phyloP scores from a whole-genome alignment of 345 rosid genomes.

The Rhodomyrtus tomentosa region DNA sequence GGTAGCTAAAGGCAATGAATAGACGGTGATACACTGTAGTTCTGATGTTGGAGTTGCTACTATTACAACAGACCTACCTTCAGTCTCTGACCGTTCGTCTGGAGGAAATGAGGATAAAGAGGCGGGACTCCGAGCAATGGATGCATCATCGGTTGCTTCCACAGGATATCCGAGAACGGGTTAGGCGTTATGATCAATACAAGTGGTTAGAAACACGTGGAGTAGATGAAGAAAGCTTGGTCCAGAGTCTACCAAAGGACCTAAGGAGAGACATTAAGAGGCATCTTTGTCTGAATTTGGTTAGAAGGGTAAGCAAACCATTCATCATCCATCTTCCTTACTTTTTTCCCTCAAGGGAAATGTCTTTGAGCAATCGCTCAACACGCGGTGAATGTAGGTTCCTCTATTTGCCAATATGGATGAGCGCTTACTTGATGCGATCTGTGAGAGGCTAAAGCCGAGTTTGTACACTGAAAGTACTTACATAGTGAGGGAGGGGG shows the following conservation, averaged over 20 bases:
- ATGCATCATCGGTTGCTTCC: constrained; percentile 96
- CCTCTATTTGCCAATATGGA: constrained; percentile 87
- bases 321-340: not conserved
- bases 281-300: constrained; percentile 75
- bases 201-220: constrained; percentile 76
- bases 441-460: constrained; percentile 83
- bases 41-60: not conserved
- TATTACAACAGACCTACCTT: constrained; percentile 62
- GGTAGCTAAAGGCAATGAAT: not conserved
- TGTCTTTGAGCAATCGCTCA: not conserved
- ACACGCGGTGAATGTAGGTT: constrained; percentile 25
- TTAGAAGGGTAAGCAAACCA: constrained; percentile 54
- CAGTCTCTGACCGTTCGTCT: constrained; percentile 68
- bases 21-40: not conserved
- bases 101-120: constrained; percentile 91
- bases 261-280: constrained; percentile 81
- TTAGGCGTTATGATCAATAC: constrained; percentile 62
- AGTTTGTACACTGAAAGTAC: constrained; percentile 65
- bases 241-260: constrained; percentile 77
- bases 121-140: constrained; percentile 90
- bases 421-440: constrained; percentile 72
- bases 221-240: constrained; percentile 62
- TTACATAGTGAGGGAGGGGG: constrained; percentile 73
- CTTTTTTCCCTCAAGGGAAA: not conserved
- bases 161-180: constrained; percentile 48